These are phyloP conservation scores for Silene uniflora DNA, from an alignment of 148 eudicot genomes.

Conservation along the genomic window DNA sequence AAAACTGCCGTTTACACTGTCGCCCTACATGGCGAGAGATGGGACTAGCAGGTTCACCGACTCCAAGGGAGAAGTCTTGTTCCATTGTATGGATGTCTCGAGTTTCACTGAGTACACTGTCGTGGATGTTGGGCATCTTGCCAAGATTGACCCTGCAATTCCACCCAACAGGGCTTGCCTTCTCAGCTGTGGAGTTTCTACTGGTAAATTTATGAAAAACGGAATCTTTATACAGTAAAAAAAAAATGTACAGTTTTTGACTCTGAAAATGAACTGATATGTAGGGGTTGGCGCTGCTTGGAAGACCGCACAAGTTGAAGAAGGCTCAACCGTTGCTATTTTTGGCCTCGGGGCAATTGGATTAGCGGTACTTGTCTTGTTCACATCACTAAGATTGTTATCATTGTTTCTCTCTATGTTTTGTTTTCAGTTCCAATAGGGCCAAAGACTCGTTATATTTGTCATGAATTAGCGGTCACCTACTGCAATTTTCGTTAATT, in stretches of 20 bases:
- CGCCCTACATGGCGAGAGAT: slow-evolving; percentile 72
- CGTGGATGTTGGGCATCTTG: slow-evolving; percentile 56
- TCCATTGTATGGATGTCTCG: slow-evolving; percentile 62
- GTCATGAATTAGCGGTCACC: too few species aligned
- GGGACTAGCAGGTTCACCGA: slow-evolving; percentile 72
- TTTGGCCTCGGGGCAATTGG: slow-evolving; percentile 93
- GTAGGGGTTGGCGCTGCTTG: slow-evolving; percentile 92
- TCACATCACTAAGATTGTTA: not conserved
- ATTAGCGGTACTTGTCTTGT: slow-evolving; percentile 53
- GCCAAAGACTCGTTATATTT: too few species aligned
- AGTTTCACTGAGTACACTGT: slow-evolving; percentile 87
- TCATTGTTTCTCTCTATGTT: not conserved
- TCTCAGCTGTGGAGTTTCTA: slow-evolving; percentile 86
- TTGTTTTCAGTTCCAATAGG: not conserved
- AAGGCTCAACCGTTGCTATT: slow-evolving; percentile 79
- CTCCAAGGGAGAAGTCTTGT: slow-evolving; percentile 61
- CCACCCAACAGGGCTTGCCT: slow-evolving; percentile 90
- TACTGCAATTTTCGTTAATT: too few species aligned
- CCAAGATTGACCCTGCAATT: slow-evolving; percentile 55
- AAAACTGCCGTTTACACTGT: slow-evolving; percentile 48
- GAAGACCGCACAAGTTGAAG: slow-evolving; percentile 72
- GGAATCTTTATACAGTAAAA: not conserved
- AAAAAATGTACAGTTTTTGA: not conserved
- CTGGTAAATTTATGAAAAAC: slow-evolving; percentile 41
- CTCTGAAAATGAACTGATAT: not conserved